Conservation (phyloP, 768 basidiomycete genomes). For the Macrolepiota fuliginosa region DNA sequence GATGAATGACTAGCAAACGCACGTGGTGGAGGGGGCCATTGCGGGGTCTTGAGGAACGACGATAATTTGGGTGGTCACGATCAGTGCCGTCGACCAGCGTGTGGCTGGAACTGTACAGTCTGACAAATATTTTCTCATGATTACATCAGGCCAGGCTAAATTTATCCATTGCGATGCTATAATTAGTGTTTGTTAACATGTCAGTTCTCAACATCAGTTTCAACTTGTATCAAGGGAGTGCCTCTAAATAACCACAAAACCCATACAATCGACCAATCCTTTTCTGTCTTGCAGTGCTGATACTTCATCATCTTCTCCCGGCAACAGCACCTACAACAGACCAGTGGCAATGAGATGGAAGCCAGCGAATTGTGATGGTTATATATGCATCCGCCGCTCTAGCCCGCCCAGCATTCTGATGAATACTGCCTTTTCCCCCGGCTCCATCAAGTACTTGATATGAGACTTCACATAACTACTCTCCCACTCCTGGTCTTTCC, state of each 20-base stretch:
- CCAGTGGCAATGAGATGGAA: not conserved
- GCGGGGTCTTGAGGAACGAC: constrained; percentile 46
- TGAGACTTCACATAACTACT: not conserved
- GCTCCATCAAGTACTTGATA: constrained; percentile 7
- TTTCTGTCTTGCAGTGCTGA: not conserved
- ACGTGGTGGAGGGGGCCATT: constrained; percentile 61
- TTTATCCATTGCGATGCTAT: not conserved
- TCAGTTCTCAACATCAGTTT: not conserved
- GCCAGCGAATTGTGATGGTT: not conserved
- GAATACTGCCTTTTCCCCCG: not conserved
- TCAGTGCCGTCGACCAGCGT: constrained; percentile 21
- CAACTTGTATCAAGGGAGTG: not conserved
- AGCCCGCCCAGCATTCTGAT: constrained; percentile 8
- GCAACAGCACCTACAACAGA: not conserved
- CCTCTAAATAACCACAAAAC: not conserved
- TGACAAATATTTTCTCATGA: constrained; percentile 33
- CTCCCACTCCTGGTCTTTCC: not conserved
- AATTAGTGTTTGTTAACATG: not conserved
- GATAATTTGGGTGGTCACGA: constrained; percentile 25
- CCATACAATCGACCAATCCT: not conserved
- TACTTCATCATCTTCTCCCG: not conserved
- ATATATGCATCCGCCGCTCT: not conserved
- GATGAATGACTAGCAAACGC: constrained; percentile 25
- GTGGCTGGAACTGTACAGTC: constrained; percentile 47
- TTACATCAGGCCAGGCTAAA: not conserved